Evolutionary conservation across 148 eudicot species (phyloP).

Genomic region (Fagopyrum tataricum): DNA sequence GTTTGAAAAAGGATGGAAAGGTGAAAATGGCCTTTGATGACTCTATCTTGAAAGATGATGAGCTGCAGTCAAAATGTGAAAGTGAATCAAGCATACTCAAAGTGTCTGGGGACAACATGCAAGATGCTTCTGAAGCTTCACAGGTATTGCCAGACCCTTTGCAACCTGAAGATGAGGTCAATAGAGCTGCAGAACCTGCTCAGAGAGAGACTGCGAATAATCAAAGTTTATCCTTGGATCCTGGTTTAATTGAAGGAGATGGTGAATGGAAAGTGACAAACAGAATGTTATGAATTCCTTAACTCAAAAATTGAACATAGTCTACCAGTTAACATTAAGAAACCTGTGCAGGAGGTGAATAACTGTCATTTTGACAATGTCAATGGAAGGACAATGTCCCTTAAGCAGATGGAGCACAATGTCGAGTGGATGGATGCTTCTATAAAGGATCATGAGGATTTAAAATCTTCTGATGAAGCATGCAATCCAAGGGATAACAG

Average conservation of each 20-base stretch:
- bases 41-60: slow-evolving; percentile 23
- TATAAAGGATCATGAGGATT: slow-evolving; percentile 18
- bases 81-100: slow-evolving; percentile 21
- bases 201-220: slow-evolving; percentile 22
- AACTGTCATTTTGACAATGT: slow-evolving; percentile 11
- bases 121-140: slow-evolving; percentile 16
- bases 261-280: slow-evolving; percentile 61
- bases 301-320: slow-evolving; percentile 16
- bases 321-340: slow-evolving; percentile 12
- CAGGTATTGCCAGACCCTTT: slow-evolving; percentile 22
- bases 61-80: slow-evolving; percentile 21
- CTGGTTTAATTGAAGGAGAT: slow-evolving; percentile 29
- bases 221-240: slow-evolving; percentile 24
- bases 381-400: slow-evolving; percentile 17
- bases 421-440: slow-evolving; percentile 15
- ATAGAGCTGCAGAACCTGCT: slow-evolving; percentile 21
- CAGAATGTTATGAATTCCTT: slow-evolving; percentile 55
- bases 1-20: slow-evolving; percentile 18
- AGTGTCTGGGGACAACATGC: slow-evolving; percentile 27
- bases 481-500: slow-evolving; percentile 26
- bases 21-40: slow-evolving; percentile 18
- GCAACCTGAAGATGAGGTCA: slow-evolving; percentile 19
- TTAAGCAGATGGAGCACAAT: slow-evolving; percentile 23
- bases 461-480: slow-evolving; percentile 27
- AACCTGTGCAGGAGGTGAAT: slow-evolving; percentile 14